Evolutionary conservation across 495 filamentous ascomycete species (phyloP), one percentile per base, ranked within the genome.

Genomic region (Viridothelium virens): DNA sequence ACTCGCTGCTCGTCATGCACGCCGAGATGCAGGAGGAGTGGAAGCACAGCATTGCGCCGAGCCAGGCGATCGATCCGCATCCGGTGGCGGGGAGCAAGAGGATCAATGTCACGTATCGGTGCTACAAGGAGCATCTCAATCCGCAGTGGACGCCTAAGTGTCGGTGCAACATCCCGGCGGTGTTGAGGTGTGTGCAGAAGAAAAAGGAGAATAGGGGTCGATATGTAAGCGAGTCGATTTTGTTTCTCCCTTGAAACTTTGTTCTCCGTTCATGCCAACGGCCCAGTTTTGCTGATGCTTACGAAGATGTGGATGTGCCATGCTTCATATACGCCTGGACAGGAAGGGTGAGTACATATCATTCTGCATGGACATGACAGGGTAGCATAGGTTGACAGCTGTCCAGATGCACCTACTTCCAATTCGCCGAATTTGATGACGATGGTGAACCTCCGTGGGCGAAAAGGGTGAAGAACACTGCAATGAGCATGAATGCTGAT

Each of bases 71-170:
- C 59, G 87, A 89, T 65, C 89, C 88, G 12, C 94, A 98, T 76
- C 90, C 92, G 0, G 67, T 97, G 2, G 80, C 92, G 0, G 89
- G 89, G 0, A 90, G 86, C 68, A 82, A 84, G 56, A 82, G 94
- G 48, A 91, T 98, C 69, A 97, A 97, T 74, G 82, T 98, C 71
- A 98, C 93, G 2, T 98, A 96, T 77, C 89, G 94, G 11, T 86
- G 89, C 76, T 97, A 95, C 73, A 85, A 88, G 25, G 79, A 84
- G 18, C 85, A 79, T 44, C 82, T 97, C 12, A 87, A 92, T 70
- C 92, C 94, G 2, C 84, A 82, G 5, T 76, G 79, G 67, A 89
- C 86, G 3, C 88, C 87, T 3, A 78, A 75, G 62, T 89, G 87
- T 72, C 81, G 80, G 56, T 96, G 92, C 71, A 81, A 82, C 1